Evolutionary conservation across 2,329 filamentous ascomycete genomes (phyloP), one percentile per base, ranked within the genome.

Genomic region (Cryphonectria radicalis): DNA sequence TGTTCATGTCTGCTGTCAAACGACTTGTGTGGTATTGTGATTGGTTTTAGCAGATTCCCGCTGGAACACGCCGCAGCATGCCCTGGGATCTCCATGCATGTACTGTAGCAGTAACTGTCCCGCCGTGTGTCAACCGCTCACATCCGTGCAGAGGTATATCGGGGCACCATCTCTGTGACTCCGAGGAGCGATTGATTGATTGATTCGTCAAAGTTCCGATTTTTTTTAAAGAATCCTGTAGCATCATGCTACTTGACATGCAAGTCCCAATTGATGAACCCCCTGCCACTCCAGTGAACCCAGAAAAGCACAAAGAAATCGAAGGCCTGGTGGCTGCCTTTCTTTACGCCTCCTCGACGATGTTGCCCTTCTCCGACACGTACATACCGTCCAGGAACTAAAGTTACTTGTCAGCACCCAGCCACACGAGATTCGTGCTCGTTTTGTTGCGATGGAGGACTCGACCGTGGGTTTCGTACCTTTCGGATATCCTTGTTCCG

Each of bases 401-500:
- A 74, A 50, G 37, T 32, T 42, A 68, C n/a, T n/a, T 66, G 67
- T 70, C 74, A 77, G 65, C 25, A 40, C 28, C 28, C 28, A 3
- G 13, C 55, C n/a, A 55, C 25, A 32, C 25, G 6, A 35, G 13
- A 19, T 32, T 59, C 14, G 25, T 13, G 28, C 55, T 19, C 55
- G 17, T 32, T 32, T 28, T 59, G 25, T 59, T 17, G n/a, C 3
- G 6, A 25, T 10, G 37, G 19, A 46, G 25, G 40, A 32, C 43
- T 59, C 53, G 22, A 5, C 5, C 28, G 17, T 59, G 55, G 13
- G 6, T 50, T 25, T 37, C 72, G 70, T 72, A 94, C 92, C 93
- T 98, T 98, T 89, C 97, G 94, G 89, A 99, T 99, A 97, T 99
- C 96, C 94, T 99, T 99, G 93, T 99, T 99, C 86, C 94, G 92